Base-by-base conservation (phyloP, 805 yeast species). In the Kodamaea sagamina region DNA sequence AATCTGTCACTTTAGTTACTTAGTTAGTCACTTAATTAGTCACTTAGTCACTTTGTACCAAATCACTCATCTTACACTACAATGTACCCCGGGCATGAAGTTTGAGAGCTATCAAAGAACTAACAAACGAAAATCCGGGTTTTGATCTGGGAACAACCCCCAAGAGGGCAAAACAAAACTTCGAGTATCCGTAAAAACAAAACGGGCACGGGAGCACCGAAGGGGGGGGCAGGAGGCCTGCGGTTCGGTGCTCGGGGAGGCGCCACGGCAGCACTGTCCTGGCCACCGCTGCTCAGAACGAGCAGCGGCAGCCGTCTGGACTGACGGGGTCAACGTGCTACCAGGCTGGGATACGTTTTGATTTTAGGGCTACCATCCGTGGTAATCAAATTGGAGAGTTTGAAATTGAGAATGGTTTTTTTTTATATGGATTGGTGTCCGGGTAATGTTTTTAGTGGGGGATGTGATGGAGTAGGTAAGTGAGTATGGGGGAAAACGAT, bases 51-150 rank as follows among this genome's bases (percentile, higher is more conserved):
- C n/a, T n/a, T n/a, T n/a, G n/a, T n/a, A n/a, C n/a, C n/a, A n/a
- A n/a, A n/a, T n/a, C n/a, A n/a, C n/a, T n/a, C n/a, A n/a, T n/a
- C n/a, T n/a, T n/a, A n/a, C n/a, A n/a, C 10, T 8, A 17, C 36
- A 39, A 59, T 68, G 62, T 69, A 46, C 58, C 67, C 76, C 74
- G 76, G 75, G 76, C 76, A 71, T 71, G 76, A 71, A 71, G 76
- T 68, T 66, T 63, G 53, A 53, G 59, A 55, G 54, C 71, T 68
- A 70, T 62, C 51, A 65, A 54, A 42, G 48, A 69, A 65, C 52
- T 54, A 62, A 53, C 52, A 65, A 68, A 70, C 76, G 76, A 71
- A 68, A 70, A 65, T 71, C 76, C 71, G 74, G 71, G 53, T 39
- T 41, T 66, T 61, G 46, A 46, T 71, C 59, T 70, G 62, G 76